phyloP scores from a whole-genome alignment of 2,329 filamentous ascomycete genomes.

The Pyrenophora tritici-repentis region DNA sequence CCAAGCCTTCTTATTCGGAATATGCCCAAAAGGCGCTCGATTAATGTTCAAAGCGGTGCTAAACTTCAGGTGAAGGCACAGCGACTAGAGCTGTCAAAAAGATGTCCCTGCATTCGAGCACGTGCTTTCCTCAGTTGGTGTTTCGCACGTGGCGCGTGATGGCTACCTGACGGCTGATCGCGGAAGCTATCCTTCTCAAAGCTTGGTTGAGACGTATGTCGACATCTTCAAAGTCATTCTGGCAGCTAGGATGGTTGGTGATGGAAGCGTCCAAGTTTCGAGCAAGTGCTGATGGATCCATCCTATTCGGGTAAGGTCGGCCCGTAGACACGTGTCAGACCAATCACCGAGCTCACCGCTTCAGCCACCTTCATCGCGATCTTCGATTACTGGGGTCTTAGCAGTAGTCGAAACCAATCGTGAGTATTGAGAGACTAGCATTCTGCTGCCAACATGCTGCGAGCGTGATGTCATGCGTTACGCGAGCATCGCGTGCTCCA shows the following conservation, averaged over 20 bases:
- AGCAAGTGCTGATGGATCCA: not conserved
- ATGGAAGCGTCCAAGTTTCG: not conserved
- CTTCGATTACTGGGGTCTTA: not conserved
- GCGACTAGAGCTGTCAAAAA: too few relatives aligned
- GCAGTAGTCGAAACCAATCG: too few relatives aligned
- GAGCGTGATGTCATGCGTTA: conserved; percentile 4
- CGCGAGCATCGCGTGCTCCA: not conserved
- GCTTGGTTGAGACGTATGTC: not conserved
- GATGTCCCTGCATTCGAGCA: too few relatives aligned
- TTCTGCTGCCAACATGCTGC: not conserved
- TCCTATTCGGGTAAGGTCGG: conserved; percentile 1
- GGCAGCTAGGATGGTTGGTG: not conserved
- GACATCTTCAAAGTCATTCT: not conserved
- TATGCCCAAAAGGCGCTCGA: not conserved
- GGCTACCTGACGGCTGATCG: not conserved
- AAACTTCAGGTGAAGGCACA: too few relatives aligned
- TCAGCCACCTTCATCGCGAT: conserved; percentile 8
- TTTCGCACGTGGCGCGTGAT: too few relatives aligned
- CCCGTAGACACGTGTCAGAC: conserved; percentile 9
- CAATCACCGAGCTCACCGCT: conserved; percentile 14
- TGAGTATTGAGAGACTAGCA: conserved; percentile 1
- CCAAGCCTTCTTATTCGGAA: not conserved
- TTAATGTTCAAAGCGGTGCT: too few relatives aligned
- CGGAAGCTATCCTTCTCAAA: not conserved
- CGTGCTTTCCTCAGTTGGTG: too few relatives aligned